phyloP scores from a whole-genome alignment of 257 asterid genomes.

The Linaria vulgaris region DNA sequence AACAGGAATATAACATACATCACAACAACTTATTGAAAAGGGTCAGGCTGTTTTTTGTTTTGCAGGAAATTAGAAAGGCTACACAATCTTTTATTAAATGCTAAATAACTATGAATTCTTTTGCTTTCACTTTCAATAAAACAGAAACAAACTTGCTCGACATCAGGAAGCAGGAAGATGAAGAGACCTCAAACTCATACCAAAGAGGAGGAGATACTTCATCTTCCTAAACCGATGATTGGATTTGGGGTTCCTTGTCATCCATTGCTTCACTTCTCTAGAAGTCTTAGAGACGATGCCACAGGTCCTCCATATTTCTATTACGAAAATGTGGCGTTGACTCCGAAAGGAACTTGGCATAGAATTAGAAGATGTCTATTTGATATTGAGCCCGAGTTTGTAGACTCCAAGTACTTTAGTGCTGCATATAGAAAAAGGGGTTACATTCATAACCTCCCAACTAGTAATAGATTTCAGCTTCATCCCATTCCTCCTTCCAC shows the following conservation, averaged over 20 bases:
- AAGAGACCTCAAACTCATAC: conserved; percentile 28
- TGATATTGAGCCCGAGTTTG: conserved; percentile 62
- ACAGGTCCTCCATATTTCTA: conserved; percentile 60
- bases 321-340: conserved; percentile 63
- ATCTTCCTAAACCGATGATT: conserved; percentile 71
- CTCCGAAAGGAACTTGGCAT: conserved; percentile 76
- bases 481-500: conserved; percentile 55
- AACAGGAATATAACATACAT: too few relatives aligned
- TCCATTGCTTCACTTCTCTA: conserved; percentile 23
- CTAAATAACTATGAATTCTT: neutral
- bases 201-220: conserved; percentile 34
- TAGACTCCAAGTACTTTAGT: conserved; percentile 56
- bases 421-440: conserved; percentile 66
- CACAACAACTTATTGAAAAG: too few relatives aligned
- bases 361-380: conserved; percentile 44
- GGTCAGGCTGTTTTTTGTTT: too few relatives aligned
- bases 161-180: conserved; percentile 31
- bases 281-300: conserved; percentile 38
- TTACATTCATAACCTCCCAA: conserved; percentile 60
- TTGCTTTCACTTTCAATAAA: neutral
- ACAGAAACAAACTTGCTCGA: neutral
- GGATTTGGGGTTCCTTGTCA: conserved; percentile 55
- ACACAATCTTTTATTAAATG: too few relatives aligned
- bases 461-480: conserved; percentile 47
- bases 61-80: too few relatives aligned